Base-by-base conservation (phyloP, 2,329 filamentous ascomycete species). In the Chalaropsis thielavioides region DNA sequence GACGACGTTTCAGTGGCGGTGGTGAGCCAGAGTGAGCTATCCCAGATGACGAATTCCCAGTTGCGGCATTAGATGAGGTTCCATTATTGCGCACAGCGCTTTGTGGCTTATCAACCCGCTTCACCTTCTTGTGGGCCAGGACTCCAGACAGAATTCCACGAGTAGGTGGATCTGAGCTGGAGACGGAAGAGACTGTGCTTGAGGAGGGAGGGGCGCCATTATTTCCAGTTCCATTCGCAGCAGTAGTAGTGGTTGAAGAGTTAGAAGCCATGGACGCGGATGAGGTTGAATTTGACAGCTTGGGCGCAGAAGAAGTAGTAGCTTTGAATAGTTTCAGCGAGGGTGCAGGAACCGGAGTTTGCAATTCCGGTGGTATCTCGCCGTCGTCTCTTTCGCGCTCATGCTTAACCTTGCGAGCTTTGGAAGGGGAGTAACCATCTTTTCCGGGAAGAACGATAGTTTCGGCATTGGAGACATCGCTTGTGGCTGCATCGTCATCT, bases 391-490 rank as follows among this genome's bases (percentile, higher is more conserved):
- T 82, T 70, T 78, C 81, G 71, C 85, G 83, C 71, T 87, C 85
- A 69, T 86, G 82, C 72, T 85, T 86, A 59, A 82, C 77, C 74
- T 86, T 86, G 67, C 83, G 80, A 66, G 78, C 77, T 73, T 86
- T 86, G 67, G 83, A 82, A 0, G 83, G 83, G 27, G 83, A 86
- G 70, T 83, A 77, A 46, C 82, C 83, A 71, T 86, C 81, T 71
- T 86, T 87, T 35, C 83, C 83, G 11, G 83, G 80, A 41, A 88
- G 73, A 43, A 89, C 85, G 68, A 88, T 86, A 15, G 86, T 89
- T 75, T 89, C 86, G 61, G 86, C 85, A 71, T 89, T 86, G 1
- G 86, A 89, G 70, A 85, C 84, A 66, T 76, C 76, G 24, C 72
- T 73, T 64, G 70, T 73, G 49, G 68, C 71, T 67, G 78, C 75